phyloP scores from a whole-genome alignment of 805 yeast species.

The Saccharomyces cerevisiae region DNA sequence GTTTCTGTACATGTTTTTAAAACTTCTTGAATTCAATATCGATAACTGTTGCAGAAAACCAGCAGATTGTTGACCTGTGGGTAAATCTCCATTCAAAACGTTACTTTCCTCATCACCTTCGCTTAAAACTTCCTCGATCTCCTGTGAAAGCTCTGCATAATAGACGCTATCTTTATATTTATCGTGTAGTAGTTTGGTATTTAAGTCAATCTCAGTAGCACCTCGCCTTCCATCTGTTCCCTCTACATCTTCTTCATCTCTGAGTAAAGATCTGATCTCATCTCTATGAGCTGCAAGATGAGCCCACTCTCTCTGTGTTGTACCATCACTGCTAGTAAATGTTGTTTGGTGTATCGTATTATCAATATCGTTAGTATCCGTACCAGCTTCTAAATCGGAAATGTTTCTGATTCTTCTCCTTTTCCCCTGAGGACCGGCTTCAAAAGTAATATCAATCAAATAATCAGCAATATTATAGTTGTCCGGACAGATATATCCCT shows the following conservation, averaged over 20 bases:
- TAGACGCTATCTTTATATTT: constrained; percentile 30
- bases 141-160: constrained; percentile 26
- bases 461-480: constrained; percentile 94
- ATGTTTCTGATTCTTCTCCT: constrained; percentile 2
- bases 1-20: constrained; percentile 86
- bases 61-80: constrained; percentile 35
- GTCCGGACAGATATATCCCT: constrained; percentile 76
- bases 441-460: constrained; percentile 82
- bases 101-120: background rate
- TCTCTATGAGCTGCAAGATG: constrained; percentile 77
- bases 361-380: constrained; percentile 13
- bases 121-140: constrained; percentile 17
- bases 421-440: constrained; percentile 14
- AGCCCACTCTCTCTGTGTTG: constrained; percentile 76
- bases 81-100: constrained; percentile 4
- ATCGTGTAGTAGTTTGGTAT: constrained; percentile 19
- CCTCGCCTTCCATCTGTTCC: constrained; percentile 11
- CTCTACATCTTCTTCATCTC: constrained; percentile 13
- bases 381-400: background rate
- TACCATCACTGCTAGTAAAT: constrained; percentile 26
- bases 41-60: constrained; percentile 53
- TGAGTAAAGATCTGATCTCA: constrained; percentile 38
- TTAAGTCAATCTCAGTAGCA: constrained; percentile 11
- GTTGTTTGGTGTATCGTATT: background rate
- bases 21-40: constrained; percentile 78